phyloP scores from a whole-genome alignment of 805 yeast species.

The Kodamaea restingae region DNA sequence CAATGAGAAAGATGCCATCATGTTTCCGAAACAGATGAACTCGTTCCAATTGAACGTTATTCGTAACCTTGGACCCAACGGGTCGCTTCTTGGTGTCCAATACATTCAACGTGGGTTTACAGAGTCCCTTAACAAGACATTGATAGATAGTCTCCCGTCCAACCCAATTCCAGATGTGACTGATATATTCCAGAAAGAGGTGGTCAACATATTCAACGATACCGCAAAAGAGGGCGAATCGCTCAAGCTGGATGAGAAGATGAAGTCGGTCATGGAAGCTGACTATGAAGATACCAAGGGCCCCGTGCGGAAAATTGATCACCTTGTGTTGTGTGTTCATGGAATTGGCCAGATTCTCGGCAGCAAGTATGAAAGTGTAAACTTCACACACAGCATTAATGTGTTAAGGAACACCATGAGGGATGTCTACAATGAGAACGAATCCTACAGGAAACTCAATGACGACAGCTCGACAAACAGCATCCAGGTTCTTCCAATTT shows the following conservation, averaged over 20 bases:
- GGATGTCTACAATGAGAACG: constrained; percentile 39
- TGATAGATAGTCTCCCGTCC: constrained; percentile 29
- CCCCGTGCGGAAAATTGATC: constrained; percentile 41
- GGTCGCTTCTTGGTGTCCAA: constrained; percentile 40
- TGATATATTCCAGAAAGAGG: constrained; percentile 30
- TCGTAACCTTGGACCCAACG: constrained; percentile 32
- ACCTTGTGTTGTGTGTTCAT: constrained; percentile 81
- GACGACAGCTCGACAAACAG: constrained; percentile 42
- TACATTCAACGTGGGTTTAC: constrained; percentile 50
- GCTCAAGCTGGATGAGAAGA: constrained; percentile 18
- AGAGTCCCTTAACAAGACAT: constrained; percentile 25
- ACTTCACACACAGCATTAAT: constrained; percentile 82
- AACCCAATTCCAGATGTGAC: constrained; percentile 32
- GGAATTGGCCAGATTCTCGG: constrained; percentile 94
- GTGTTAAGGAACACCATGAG: constrained; percentile 57
- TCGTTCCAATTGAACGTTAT: constrained; percentile 37
- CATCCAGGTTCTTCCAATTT: constrained; percentile 82
- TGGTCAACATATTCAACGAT: constrained; percentile 20
- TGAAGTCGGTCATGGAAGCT: constrained; percentile 44
- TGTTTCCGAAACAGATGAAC: constrained; percentile 43
- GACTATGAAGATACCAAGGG: constrained; percentile 42
- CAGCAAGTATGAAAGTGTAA: constrained; percentile 69
- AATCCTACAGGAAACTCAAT: constrained; percentile 32
- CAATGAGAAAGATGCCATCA: constrained; percentile 42
- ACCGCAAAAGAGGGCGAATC: constrained; percentile 9